Percentiles rank a stretch among this genome's conserved stretches.
These are phyloP conservation scores for Inonotus obliquus DNA, from an alignment of 1,284 basidiomycete species.

Conservation along the genomic window DNA sequence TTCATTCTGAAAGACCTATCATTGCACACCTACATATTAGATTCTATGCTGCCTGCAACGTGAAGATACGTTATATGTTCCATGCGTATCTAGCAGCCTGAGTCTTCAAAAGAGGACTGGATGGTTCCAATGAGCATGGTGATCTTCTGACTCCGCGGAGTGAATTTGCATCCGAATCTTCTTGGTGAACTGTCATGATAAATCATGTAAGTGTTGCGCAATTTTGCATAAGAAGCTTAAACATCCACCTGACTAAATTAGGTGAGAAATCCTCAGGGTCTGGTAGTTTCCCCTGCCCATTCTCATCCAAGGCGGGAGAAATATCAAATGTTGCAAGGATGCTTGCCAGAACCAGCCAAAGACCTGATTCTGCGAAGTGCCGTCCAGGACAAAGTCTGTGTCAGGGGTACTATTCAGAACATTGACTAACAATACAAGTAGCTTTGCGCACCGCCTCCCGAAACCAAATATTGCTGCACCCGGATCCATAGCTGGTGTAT, in stretches of 20 bases:
- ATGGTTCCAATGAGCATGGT: not conserved
- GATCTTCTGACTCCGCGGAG: not conserved
- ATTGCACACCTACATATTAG: too few species aligned
- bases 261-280: not conserved
- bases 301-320: not conserved
- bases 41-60: too few species aligned
- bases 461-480: conserved; percentile 15
- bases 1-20: too few species aligned
- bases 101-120: not conserved
- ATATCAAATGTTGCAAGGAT: conserved; percentile 17
- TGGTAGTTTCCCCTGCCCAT: conserved; percentile 12
- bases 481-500: conserved; percentile 7
- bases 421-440: not conserved
- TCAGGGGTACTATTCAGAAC: not conserved
- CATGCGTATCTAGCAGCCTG: too few species aligned
- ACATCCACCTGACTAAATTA: conserved; percentile 5
- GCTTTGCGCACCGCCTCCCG: conserved; percentile 7
- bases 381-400: conserved; percentile 19
- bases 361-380: conserved; percentile 18
- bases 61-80: too few species aligned
- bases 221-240: not conserved
- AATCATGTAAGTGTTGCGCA: not conserved
- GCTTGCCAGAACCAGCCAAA: conserved; percentile 19
- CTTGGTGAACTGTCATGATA: not conserved
- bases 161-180: not conserved